A percentile compares a stretch with the other conserved stretches of the same genome.
These are phyloP conservation scores for Alectoria sarmentosa DNA, from an alignment of 495 filamentous ascomycete species.

Conservation along the genomic window DNA sequence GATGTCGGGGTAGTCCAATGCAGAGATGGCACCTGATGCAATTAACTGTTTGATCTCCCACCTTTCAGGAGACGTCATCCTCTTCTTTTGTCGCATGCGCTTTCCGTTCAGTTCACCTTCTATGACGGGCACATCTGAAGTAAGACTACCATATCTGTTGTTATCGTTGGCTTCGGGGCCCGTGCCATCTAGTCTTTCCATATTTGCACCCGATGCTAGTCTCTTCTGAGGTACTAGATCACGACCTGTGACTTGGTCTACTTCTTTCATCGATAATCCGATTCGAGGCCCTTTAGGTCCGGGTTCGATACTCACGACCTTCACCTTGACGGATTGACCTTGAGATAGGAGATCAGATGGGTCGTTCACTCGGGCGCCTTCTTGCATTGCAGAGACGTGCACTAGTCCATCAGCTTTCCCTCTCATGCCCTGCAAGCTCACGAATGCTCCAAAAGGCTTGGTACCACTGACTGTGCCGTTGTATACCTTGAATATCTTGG, in stretches of 20 bases:
- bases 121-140: conserved; percentile 55
- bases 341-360: conserved; percentile 78
- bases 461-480: conserved; percentile 82
- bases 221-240: conserved; percentile 76
- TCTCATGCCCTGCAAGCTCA: conserved; percentile 78
- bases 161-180: conserved; percentile 25
- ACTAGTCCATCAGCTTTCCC: conserved; percentile 91
- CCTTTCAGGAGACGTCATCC: conserved; percentile 90
- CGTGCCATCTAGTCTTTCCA: conserved; percentile 63
- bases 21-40: conserved; percentile 85
- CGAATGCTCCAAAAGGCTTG: conserved; percentile 94
- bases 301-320: conserved; percentile 75
- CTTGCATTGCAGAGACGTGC: conserved; percentile 90
- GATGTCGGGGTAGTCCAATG: conserved; percentile 86
- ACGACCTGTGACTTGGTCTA: conserved; percentile 82
- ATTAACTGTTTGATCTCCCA: conserved; percentile 98
- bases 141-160: conserved; percentile 53
- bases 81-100: conserved; percentile 61
- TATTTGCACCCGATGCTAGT: conserved; percentile 87
- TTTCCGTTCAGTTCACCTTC: conserved; percentile 51
- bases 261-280: conserved; percentile 93
- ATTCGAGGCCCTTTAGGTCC: conserved; percentile 50
- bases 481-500: conserved; percentile 82
- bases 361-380: conserved; percentile 82
- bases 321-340: conserved; percentile 85